phyloP scores from a whole-genome alignment of 208 protist genomes.

The Crithidia fasciculata region DNA sequence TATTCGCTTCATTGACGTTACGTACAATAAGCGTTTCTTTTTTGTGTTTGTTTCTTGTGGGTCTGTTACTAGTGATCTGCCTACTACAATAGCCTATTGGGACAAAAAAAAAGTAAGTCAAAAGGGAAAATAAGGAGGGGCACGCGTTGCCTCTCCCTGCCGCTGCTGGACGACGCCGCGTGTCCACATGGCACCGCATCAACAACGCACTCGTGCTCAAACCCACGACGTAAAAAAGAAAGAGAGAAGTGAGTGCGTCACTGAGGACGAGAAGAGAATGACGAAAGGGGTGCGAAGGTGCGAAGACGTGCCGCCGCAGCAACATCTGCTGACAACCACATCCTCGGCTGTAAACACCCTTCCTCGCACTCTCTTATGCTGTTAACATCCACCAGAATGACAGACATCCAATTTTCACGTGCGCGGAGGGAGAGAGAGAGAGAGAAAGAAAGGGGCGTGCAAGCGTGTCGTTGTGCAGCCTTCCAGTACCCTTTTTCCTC shows the following conservation, averaged over 20 bases:
- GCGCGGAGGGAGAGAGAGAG: background rate
- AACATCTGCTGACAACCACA: background rate
- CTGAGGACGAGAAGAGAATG: background rate
- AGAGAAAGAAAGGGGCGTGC: background rate
- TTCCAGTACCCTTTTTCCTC: no score
- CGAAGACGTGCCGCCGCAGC: background rate
- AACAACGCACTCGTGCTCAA: no score
- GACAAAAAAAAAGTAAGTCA: conserved; percentile 10
- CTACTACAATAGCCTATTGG: conserved; percentile 22
- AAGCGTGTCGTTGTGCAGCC: no score
- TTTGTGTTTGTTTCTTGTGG: conserved; percentile 7
- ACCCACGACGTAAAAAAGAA: conserved; percentile 2
- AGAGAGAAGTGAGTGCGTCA: no score
- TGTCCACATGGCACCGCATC: no score
- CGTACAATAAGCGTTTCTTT: background rate
- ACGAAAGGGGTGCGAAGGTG: background rate
- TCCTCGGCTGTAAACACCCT: background rate
- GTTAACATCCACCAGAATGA: background rate
- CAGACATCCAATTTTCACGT: background rate
- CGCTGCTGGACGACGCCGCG: background rate
- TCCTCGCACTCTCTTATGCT: background rate
- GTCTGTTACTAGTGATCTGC: conserved; percentile 28
- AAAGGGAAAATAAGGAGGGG: background rate
- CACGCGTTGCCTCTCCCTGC: background rate
- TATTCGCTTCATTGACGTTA: background rate